Conservation (phyloP, 345 rosid species). For the Eucalyptus melliodora region DNA sequence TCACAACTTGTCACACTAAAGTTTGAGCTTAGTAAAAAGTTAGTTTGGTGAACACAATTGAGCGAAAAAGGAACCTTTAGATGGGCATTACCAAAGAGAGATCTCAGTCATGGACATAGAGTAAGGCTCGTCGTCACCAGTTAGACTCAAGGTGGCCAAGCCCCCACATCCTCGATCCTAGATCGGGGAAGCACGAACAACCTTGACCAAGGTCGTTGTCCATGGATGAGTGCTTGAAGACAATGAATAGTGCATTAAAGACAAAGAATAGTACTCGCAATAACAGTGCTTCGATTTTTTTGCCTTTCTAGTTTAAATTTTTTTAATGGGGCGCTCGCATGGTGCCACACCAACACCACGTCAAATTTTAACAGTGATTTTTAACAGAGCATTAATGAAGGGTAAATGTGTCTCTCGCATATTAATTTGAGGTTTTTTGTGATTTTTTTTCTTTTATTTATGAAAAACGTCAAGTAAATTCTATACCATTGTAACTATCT, state of each 20-base stretch:
- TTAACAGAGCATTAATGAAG: accelerated
- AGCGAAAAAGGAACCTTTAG: not conserved
- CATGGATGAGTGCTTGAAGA: not conserved
- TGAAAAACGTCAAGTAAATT: not conserved
- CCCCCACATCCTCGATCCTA: not conserved
- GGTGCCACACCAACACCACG: not conserved
- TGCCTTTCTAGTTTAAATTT: not conserved
- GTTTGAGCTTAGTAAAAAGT: not conserved
- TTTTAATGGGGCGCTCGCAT: accelerated
- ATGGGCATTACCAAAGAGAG: not conserved
- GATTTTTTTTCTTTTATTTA: too few species aligned
- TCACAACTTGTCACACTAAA: not conserved
- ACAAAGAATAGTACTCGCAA: not conserved
- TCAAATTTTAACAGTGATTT: not conserved
- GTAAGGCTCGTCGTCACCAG: not conserved
- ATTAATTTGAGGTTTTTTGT: not conserved
- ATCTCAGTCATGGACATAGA: not conserved
- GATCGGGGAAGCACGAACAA: not conserved
- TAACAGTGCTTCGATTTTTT: not conserved
- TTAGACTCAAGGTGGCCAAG: not conserved
- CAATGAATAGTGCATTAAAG: not conserved
- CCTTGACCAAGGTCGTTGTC: not conserved
- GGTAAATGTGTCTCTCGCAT: not conserved
- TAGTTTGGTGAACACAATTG: not conserved
- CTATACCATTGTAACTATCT: not conserved